These are phyloP conservation scores for Picea abies DNA, from an alignment of 83 land plant genomes.

Conservation along the genomic window DNA sequence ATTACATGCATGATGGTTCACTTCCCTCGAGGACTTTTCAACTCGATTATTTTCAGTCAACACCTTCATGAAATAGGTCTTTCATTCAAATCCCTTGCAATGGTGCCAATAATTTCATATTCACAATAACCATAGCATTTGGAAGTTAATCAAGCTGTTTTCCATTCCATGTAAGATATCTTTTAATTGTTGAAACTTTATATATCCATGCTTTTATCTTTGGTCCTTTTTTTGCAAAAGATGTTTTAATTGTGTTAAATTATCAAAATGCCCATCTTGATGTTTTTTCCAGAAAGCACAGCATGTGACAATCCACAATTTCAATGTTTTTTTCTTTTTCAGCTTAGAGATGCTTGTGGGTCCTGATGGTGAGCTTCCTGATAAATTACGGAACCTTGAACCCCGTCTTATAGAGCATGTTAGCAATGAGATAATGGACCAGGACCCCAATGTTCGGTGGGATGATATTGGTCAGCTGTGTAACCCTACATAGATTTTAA, in stretches of 20 bases:
- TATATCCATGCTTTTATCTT: not conserved
- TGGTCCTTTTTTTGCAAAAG: not conserved
- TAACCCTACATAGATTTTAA: not conserved
- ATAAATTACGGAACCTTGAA: constrained; percentile 89
- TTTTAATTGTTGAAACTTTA: not conserved
- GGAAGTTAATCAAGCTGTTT: not conserved
- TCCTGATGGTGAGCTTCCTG: constrained; percentile 98
- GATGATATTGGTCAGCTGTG: constrained; percentile 83
- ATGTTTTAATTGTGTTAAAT: not conserved
- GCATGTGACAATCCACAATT: not conserved
- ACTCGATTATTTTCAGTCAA: not conserved
- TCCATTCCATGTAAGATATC: not conserved
- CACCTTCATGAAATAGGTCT: not conserved
- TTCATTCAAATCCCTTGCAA: not conserved
- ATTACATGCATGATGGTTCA: not conserved
- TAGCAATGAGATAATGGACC: constrained; percentile 98
- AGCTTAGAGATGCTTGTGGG: constrained; percentile 93
- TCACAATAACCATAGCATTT: not conserved
- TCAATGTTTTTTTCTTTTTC: constrained; percentile 11
- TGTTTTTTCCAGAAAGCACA: not conserved
- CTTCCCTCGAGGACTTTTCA: not conserved
- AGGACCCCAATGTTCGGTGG: constrained; percentile 98
- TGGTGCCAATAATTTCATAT: constrained; percentile 7
- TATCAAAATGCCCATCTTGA: not conserved
- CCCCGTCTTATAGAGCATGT: constrained; percentile 96